phyloP scores from a whole-genome alignment of 2,329 filamentous ascomycete genomes.

The Pyricularia pennisetigena region DNA sequence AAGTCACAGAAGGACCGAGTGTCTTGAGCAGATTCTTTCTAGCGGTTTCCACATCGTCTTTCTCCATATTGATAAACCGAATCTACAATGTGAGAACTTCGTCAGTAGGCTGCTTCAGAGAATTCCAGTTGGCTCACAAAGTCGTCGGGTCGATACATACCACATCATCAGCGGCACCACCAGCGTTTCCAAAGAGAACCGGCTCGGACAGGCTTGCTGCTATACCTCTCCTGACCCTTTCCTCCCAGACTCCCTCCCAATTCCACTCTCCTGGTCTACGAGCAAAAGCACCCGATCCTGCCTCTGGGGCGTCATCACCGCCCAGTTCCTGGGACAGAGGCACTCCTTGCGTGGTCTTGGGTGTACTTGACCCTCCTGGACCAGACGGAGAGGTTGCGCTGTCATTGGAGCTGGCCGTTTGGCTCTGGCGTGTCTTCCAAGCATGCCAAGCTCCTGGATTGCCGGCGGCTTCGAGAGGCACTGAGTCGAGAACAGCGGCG shows the following conservation, averaged over 20 bases:
- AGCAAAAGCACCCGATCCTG: not conserved
- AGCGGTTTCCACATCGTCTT: conserved; percentile 44
- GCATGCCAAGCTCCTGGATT: conserved; percentile 92
- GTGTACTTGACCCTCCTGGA: not conserved
- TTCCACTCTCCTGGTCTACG: conserved; percentile 80
- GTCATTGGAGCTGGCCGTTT: conserved; percentile 16
- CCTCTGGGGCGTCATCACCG: not conserved
- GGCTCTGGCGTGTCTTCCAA: conserved; percentile 62
- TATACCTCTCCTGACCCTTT: conserved; percentile 72
- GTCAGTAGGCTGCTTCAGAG: not conserved
- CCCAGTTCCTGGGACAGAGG: not conserved
- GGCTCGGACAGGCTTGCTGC: conserved; percentile 68
- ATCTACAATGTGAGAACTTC: conserved; percentile 33
- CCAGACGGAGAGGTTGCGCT: not conserved
- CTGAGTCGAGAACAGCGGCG: conserved; percentile 62
- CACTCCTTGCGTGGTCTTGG: not conserved
- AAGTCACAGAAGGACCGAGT: conserved; percentile 18
- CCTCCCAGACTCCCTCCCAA: conserved; percentile 96
- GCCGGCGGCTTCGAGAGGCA: conserved; percentile 73
- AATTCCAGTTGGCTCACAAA: not conserved
- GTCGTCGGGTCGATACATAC: conserved; percentile 35
- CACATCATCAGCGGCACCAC: conserved; percentile 54
- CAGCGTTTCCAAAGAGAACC: conserved; percentile 61
- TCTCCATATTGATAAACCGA: conserved; percentile 55
- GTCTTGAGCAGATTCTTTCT: conserved; percentile 50